A percentile compares a stretch with the other conserved stretches of the same genome.
phyloP scores from a whole-genome alignment of 805 yeast genomes.

The Candida hispaniensis region DNA sequence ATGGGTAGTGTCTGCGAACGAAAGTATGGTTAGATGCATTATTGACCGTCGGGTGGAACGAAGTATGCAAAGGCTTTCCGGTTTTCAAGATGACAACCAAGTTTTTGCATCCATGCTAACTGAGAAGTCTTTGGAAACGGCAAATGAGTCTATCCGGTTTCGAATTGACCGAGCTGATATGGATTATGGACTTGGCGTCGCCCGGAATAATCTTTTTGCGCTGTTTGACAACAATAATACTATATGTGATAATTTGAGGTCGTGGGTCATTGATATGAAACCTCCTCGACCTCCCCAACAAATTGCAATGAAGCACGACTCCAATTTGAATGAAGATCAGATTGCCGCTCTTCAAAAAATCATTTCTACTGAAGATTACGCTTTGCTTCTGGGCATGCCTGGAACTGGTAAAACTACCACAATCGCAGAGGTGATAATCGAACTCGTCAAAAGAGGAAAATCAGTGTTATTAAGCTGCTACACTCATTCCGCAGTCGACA shows the following conservation, averaged over 20 bases:
- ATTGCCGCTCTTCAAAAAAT: conserved; percentile 54
- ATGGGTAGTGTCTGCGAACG: conserved; percentile 36
- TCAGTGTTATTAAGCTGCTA: conserved; percentile 71
- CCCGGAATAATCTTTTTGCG: conserved; percentile 65
- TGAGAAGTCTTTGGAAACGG: conserved; percentile 3
- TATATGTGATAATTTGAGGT: conserved; percentile 30
- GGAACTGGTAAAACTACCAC: conserved; percentile 96
- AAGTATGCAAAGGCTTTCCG: conserved; percentile 33
- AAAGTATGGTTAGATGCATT: conserved; percentile 37
- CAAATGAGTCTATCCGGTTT: conserved; percentile 29
- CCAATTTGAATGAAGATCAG: conserved; percentile 60
- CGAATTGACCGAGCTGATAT: conserved; percentile 75
- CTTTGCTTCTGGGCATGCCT: conserved; percentile 90
- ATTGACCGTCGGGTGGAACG: conserved; percentile 44
- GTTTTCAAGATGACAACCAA: conserved; percentile 39
- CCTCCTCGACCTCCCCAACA: conserved; percentile 34
- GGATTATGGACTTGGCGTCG: conserved; percentile 61
- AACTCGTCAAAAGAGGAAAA: conserved; percentile 49
- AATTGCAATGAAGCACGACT: conserved; percentile 7
- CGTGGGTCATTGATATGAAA: conserved; percentile 43
- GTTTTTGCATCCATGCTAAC: conserved; percentile 40
- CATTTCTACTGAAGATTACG: conserved; percentile 57
- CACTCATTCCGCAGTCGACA: conserved; percentile 95
- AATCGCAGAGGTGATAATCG: conserved; percentile 60
- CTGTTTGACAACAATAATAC: conserved; percentile 45